Base-by-base conservation (phyloP, 2,329 filamentous ascomycete genomes). In the Claviceps sp. region DNA sequence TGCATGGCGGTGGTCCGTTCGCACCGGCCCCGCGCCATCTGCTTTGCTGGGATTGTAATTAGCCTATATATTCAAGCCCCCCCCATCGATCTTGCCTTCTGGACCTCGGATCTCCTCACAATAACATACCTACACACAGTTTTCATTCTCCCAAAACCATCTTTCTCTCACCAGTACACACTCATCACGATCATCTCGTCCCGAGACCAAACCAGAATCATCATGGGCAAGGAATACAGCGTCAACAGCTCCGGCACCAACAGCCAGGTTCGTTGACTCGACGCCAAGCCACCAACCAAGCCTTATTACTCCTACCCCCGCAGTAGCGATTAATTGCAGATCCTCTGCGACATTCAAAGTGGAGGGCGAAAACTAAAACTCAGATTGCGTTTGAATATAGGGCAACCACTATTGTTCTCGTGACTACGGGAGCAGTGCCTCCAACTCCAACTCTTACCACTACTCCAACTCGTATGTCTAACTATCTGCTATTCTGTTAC, bases 401-500 rank as follows among this genome's bases (percentile, higher is more conserved):
- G 82, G 83, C 56, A 86, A 86, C 67, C 77, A 81, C 68, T 86
- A 80, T 61, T 84, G 81, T 66, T 65, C 74, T 45, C 80, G 82
- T 37, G 78, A 82, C 67, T 84, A 85, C 57, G 79, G 79, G 55
- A 72, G 71, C 56, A 59, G 66, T 48, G 78, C 74, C 7, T 57
- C 72, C 49, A 81, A 82, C 63, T 65, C 68, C 34, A 84, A 84
- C 67, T 68, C 72, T 6, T 84, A 82, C 63, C 82, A 86, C 62
- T 86, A 85, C 63, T 84, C 79, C 50, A 86, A 86, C 71, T 62
- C 54, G 76, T 79, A 50, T 22, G 48, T 9, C 11, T 14, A 13
- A 18, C 8, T 26, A 13, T 24, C 34, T 30, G 4, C 43, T 1
- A n/a, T 5, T 45, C 8, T 45, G 6, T 3, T 18, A 9, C 26